A percentile compares a stretch with the other conserved stretches of the same genome.
phyloP scores from a whole-genome alignment of 2,329 filamentous ascomycete genomes.

The Sarocladium strictum region DNA sequence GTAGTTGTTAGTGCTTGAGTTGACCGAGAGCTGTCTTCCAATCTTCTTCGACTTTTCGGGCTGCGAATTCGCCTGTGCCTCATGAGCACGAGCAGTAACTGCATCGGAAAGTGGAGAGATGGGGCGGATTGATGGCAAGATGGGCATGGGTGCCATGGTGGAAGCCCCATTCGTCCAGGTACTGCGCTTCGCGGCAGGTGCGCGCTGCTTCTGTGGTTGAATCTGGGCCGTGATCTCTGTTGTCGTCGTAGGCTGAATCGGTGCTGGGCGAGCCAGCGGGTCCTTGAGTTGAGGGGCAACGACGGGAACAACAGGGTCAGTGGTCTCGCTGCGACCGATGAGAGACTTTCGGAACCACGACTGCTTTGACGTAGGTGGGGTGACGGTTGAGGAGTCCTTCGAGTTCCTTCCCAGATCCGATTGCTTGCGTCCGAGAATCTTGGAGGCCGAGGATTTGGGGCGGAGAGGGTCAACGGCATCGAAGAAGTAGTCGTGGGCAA shows the following conservation, averaged over 20 bases:
- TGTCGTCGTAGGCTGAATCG: slow-evolving; percentile 21
- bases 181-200: slow-evolving; percentile 68
- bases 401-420: slow-evolving; percentile 66
- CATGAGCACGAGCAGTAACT: slow-evolving; percentile 81
- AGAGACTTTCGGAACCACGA: slow-evolving; percentile 97
- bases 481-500: slow-evolving; percentile 89
- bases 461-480: slow-evolving; percentile 89
- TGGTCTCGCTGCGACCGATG: slow-evolving; percentile 69
- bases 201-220: slow-evolving; percentile 24
- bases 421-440: slow-evolving; percentile 81
- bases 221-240: slow-evolving; percentile 35
- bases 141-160: slow-evolving; percentile 86
- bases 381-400: slow-evolving; percentile 32
- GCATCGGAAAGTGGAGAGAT: slow-evolving; percentile 95
- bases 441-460: slow-evolving; percentile 84
- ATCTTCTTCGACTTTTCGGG: slow-evolving; percentile 79
- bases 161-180: slow-evolving; percentile 86
- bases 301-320: slow-evolving; percentile 50
- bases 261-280: slow-evolving; percentile 34
- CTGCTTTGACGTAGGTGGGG: slow-evolving; percentile 68
- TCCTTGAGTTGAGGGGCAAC: slow-evolving; percentile 38
- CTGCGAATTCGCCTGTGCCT: slow-evolving; percentile 37
- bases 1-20: slow-evolving; percentile 90
- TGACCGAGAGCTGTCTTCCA: slow-evolving; percentile 86
- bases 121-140: slow-evolving; percentile 87